Evolutionary conservation across 768 basidiomycete genomes (phyloP).

Genomic region (Boletellus emodensis): DNA sequence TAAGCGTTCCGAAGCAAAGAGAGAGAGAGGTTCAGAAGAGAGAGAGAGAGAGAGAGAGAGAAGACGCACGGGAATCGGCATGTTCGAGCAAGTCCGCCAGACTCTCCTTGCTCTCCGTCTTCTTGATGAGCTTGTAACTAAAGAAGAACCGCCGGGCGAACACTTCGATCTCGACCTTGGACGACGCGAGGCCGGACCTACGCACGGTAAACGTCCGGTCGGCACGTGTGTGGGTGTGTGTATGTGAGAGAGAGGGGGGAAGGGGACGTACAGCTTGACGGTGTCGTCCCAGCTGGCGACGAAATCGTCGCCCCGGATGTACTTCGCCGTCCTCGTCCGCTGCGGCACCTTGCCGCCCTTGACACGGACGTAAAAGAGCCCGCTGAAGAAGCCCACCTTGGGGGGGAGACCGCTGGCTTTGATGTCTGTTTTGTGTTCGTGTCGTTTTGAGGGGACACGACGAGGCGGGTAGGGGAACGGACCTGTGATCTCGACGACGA

Average conservation of each 20-base stretch:
- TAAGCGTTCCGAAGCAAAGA: no score
- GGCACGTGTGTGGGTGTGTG: neutral
- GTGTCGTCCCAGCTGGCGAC: conserved; percentile 28
- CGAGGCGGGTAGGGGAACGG: no score
- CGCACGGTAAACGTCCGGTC: no score
- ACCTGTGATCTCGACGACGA: conserved; percentile 30
- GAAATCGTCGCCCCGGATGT: conserved; percentile 25
- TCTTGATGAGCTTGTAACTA: conserved; percentile 32
- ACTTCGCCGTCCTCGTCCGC: conserved; percentile 26
- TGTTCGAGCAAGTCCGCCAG: conserved; percentile 32
- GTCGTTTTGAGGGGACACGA: neutral
- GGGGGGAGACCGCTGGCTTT: conserved; percentile 33
- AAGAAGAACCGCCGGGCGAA: conserved; percentile 31
- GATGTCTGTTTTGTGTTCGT: conserved; percentile 19
- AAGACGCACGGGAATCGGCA: conserved; percentile 24
- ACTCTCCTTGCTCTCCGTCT: conserved; percentile 32
- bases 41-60: neutral
- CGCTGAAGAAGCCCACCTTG: conserved; percentile 29
- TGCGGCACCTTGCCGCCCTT: conserved; percentile 28
- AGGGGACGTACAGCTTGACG: conserved; percentile 17
- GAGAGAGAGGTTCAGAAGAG: no score
- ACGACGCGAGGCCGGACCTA: conserved; percentile 31
- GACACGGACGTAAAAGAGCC: conserved; percentile 26
- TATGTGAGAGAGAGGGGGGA: neutral
- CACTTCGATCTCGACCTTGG: conserved; percentile 32